phyloP scores from a whole-genome alignment of 139 green algal species.

The Picochlorum costavermella region DNA sequence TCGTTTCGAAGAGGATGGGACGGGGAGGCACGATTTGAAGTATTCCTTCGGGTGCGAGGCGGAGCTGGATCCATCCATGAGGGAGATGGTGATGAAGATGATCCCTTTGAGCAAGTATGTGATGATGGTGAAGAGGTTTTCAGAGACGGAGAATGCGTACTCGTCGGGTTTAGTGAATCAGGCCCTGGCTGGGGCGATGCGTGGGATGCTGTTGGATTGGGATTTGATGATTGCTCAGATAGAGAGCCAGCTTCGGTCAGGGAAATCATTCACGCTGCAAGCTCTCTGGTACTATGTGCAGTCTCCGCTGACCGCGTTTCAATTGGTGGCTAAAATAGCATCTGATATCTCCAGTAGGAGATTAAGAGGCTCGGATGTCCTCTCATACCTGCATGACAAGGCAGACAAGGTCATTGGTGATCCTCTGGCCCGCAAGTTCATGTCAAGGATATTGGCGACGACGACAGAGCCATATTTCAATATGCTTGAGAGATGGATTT shows the following conservation, averaged over 20 bases:
- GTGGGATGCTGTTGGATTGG: constrained; percentile 62
- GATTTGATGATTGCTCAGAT: constrained; percentile 78
- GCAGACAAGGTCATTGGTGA: constrained; percentile 40
- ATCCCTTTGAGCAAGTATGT: constrained; percentile 77
- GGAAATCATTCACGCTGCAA: constrained; percentile 53
- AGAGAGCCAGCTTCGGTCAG: constrained; percentile 61
- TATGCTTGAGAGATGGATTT: constrained; percentile 74
- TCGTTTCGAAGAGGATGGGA: neutral
- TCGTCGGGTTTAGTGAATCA: constrained; percentile 53
- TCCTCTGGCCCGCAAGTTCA: constrained; percentile 32
- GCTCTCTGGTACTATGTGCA: constrained; percentile 70
- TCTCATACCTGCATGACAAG: constrained; percentile 59
- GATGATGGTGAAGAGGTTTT: constrained; percentile 59
- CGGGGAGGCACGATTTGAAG: neutral
- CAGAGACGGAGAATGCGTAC: constrained; percentile 59
- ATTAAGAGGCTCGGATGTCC: constrained; percentile 40
- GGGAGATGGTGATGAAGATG: constrained; percentile 60
- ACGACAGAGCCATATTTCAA: constrained; percentile 69
- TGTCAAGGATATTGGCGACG: constrained; percentile 57
- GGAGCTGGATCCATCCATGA: constrained; percentile 41
- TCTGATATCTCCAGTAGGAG: constrained; percentile 29
- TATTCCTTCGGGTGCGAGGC: neutral
- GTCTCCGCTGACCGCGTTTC: constrained; percentile 47
- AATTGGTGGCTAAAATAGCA: constrained; percentile 57
- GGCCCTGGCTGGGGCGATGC: constrained; percentile 65